Evolutionary conservation across 371 early-diverging fungal genomes (phyloP).

Genomic region (Zychaea mexicana): DNA sequence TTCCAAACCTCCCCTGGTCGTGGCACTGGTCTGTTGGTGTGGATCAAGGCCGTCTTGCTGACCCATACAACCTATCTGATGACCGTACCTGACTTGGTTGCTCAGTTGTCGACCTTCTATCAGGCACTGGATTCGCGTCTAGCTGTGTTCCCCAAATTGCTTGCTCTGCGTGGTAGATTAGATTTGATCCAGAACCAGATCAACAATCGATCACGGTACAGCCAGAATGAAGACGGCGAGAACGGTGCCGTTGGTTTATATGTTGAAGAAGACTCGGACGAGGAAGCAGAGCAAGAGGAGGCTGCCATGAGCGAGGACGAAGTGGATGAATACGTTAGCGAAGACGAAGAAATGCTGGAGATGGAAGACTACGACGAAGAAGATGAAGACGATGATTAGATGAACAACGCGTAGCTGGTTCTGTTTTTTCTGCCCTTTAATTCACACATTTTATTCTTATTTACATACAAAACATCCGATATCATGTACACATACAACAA

Average conservation of each 20-base stretch:
- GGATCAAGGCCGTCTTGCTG: constrained; percentile 74
- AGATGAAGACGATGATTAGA: constrained; percentile 1
- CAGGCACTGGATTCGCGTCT: constrained; percentile 70
- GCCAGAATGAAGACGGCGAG: constrained; percentile 26
- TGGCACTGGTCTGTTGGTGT: constrained; percentile 63
- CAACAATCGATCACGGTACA: constrained; percentile 52
- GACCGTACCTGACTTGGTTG: constrained; percentile 69
- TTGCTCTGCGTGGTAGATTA: constrained; percentile 74
- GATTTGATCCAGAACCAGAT: constrained; percentile 79
- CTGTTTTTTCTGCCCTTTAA: constrained; percentile 4
- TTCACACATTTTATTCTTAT: constrained; percentile 2
- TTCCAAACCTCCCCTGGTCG: constrained; percentile 74
- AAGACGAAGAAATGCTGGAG: constrained; percentile 3
- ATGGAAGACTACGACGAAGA: constrained; percentile 5
- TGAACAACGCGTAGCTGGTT: too few relatives aligned
- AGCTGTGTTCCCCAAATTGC: constrained; percentile 61
- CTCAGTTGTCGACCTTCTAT: constrained; percentile 70
- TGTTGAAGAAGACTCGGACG: constrained; percentile 62
- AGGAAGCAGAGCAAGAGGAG: constrained; percentile 41
- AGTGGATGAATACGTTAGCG: not conserved
- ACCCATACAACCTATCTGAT: constrained; percentile 75
- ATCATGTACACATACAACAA: not conserved
- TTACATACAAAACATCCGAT: constrained; percentile 7
- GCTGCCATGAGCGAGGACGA: constrained; percentile 9
- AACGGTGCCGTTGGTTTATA: constrained; percentile 35